Evolutionary conservation across 768 basidiomycete genomes (phyloP).

Genomic region (Tulasnella sp.): DNA sequence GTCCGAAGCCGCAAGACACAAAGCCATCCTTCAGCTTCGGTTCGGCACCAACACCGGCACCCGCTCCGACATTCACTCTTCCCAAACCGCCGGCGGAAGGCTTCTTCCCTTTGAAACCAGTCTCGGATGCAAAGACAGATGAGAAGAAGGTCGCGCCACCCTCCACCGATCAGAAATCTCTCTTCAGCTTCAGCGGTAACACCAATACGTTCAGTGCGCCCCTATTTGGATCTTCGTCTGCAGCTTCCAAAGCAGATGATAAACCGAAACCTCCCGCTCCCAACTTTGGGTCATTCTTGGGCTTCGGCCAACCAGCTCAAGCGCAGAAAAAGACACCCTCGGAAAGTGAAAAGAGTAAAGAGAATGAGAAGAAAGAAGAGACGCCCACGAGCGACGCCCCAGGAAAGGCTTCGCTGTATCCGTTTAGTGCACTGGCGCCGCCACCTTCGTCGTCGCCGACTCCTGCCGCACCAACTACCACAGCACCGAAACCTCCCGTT

Average conservation of each 20-base stretch:
- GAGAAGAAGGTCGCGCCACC: neutral
- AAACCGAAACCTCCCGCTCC: neutral
- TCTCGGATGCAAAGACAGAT: neutral
- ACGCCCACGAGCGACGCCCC: neutral
- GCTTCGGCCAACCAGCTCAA: neutral
- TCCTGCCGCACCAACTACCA: neutral
- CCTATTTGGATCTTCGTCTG: neutral
- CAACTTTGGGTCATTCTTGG: neutral
- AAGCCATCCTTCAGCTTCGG: neutral
- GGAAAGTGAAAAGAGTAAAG: neutral
- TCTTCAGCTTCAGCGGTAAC: constrained; percentile 1
- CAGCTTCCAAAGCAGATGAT: neutral
- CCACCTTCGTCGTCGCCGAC: neutral
- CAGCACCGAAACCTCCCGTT: neutral
- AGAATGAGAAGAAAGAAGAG: neutral
- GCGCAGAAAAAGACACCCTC: neutral
- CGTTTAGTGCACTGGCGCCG: constrained; percentile 1
- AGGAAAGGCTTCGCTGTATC: constrained; percentile 2
- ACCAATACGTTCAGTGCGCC: neutral
- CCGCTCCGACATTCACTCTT: neutral
- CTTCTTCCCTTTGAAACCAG: neutral
- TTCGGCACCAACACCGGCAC: neutral
- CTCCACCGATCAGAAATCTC: neutral
- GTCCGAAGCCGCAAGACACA: neutral
- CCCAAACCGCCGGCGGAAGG: constrained; percentile 6